These are phyloP conservation scores for Populus simonii DNA, from an alignment of 345 rosid species.

Conservation along the genomic window DNA sequence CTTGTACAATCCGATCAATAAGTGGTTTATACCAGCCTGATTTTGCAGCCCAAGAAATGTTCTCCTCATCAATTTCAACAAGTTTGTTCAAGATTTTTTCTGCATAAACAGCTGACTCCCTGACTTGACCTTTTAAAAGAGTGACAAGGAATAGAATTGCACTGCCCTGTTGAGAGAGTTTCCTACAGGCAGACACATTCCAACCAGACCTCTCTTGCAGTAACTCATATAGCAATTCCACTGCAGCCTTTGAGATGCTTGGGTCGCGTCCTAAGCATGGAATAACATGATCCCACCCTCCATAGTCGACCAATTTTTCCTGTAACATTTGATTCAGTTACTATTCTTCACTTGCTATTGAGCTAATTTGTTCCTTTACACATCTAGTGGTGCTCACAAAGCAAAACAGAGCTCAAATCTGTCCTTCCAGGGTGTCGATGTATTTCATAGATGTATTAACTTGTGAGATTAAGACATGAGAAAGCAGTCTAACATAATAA, in stretches of 20 bases:
- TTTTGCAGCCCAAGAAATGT: conserved; percentile 48
- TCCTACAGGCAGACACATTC: conserved; percentile 47
- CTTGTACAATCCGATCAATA: conserved; percentile 48
- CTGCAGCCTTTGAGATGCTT: conserved; percentile 51
- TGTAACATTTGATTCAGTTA: conserved; percentile 22
- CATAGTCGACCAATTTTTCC: conserved; percentile 47
- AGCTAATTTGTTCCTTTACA: not conserved
- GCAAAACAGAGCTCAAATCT: too few relatives aligned
- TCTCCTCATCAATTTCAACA: conserved; percentile 55
- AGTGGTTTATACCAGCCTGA: conserved; percentile 71
- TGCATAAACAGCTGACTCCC: conserved; percentile 49
- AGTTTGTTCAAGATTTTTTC: conserved; percentile 49
- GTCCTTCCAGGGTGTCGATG: too few relatives aligned
- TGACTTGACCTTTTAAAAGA: conserved; percentile 47
- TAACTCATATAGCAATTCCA: conserved; percentile 55
- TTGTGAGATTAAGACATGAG: too few relatives aligned
- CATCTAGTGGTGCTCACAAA: too few relatives aligned
- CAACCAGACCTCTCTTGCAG: conserved; percentile 61
- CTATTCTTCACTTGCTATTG: not conserved
- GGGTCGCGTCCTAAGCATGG: conserved; percentile 52
- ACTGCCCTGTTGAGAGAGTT: conserved; percentile 51
- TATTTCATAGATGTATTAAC: too few relatives aligned
- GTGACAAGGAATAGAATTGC: conserved; percentile 58
- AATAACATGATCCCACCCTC: conserved; percentile 56
- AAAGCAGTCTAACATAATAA: too few relatives aligned